Conservation (phyloP, 192 early-diverging fungal genomes). For the Chytriomyces sp. region DNA sequence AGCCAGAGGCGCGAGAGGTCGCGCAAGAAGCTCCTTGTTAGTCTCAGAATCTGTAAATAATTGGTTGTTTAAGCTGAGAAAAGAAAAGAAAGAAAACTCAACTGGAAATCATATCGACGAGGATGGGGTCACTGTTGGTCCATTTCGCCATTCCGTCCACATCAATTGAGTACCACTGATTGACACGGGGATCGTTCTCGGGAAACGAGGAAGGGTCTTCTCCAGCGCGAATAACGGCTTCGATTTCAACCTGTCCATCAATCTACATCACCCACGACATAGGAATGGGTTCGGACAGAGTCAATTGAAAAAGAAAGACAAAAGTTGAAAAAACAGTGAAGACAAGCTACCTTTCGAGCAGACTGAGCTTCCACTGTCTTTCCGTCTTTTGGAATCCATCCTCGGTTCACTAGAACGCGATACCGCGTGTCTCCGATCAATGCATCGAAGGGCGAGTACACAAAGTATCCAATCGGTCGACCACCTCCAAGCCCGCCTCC, state of each 20-base stretch:
- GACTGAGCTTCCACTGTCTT: neutral
- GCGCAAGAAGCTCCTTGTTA: constrained; percentile 49
- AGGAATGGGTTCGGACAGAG: neutral
- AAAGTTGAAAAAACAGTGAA: constrained; percentile 11
- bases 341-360: constrained; percentile 13
- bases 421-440: constrained; percentile 31
- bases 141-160: constrained; percentile 75
- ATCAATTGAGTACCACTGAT: constrained; percentile 86
- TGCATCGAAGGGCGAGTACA: constrained; percentile 46
- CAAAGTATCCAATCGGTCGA: constrained; percentile 40
- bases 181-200: constrained; percentile 60
- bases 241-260: constrained; percentile 62
- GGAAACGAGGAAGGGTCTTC: constrained; percentile 50
- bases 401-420: constrained; percentile 82
- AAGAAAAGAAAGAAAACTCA: constrained; percentile 1
- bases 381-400: constrained; percentile 78
- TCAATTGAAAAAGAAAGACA: neutral
- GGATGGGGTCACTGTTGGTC: constrained; percentile 66
- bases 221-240: constrained; percentile 68
- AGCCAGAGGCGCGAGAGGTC: constrained; percentile 73
- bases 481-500: neutral
- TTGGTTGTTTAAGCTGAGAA: neutral
- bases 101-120: constrained; percentile 79
- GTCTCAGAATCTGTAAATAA: constrained; percentile 33
- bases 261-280: constrained; percentile 32